These are phyloP conservation scores for Hygrophorus russula DNA, from an alignment of 768 basidiomycete species.

Conservation along the genomic window DNA sequence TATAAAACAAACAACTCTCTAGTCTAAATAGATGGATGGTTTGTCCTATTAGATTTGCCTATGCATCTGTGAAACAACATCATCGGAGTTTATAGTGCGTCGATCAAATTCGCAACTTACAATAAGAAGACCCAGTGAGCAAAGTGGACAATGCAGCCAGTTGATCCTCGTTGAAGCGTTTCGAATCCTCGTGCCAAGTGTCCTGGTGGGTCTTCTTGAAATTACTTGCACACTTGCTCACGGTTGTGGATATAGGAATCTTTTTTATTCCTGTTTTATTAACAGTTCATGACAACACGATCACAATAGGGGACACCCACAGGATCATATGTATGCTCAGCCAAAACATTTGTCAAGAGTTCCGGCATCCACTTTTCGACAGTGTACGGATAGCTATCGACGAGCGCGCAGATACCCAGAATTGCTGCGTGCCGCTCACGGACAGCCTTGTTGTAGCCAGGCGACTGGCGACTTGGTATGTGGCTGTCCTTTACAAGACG, in stretches of 20 bases:
- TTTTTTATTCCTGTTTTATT: slow-evolving; percentile 19
- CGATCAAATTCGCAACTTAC: slow-evolving; percentile 25
- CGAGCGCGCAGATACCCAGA: slow-evolving; percentile 85
- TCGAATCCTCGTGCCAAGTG: slow-evolving; percentile 84
- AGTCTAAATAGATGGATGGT: no score
- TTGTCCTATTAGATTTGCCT: no score
- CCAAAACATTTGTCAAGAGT: slow-evolving; percentile 65
- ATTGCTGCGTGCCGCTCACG: slow-evolving; percentile 84
- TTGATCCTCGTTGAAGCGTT: slow-evolving; percentile 80
- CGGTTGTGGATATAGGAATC: slow-evolving; percentile 79
- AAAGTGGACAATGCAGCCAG: slow-evolving; percentile 72
- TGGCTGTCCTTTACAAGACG: slow-evolving; percentile 58
- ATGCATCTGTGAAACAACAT: slow-evolving; percentile 1
- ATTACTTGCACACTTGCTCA: slow-evolving; percentile 68
- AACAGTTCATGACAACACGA: neutral
- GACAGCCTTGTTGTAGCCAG: slow-evolving; percentile 57
- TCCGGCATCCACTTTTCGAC: slow-evolving; percentile 92
- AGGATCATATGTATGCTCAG: slow-evolving; percentile 81
- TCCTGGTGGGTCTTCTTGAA: slow-evolving; percentile 81
- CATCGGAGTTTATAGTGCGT: neutral
- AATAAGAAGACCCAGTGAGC: slow-evolving; percentile 78
- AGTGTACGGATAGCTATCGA: slow-evolving; percentile 93
- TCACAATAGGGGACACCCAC: slow-evolving; percentile 22
- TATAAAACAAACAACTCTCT: no score
- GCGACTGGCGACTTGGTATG: slow-evolving; percentile 52